Base-by-base conservation (phyloP, 805 yeast genomes). In the Saturnispora dispora region DNA sequence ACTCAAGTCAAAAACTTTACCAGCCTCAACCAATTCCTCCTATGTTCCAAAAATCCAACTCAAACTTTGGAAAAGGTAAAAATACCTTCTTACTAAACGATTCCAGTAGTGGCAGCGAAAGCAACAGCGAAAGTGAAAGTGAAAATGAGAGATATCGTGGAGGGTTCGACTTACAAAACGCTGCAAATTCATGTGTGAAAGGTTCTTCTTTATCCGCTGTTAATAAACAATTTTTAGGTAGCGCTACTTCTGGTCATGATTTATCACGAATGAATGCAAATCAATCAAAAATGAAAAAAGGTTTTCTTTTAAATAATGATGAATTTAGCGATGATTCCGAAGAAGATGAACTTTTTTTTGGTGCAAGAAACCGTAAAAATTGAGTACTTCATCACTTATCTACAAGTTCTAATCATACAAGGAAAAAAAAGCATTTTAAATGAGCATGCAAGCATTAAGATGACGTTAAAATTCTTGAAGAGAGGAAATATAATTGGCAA, bases 91-190 rank as follows among this genome's bases (percentile, higher is more conserved):
- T 47, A 4, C n/a, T 47, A 0, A 47, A 40, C 27, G 41, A 28
- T 23, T 18, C n/a, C 22, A 28, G 33, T 32, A 32, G 28, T 27
- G 47, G 30, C 15, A 36, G 50, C 27, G 55, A 52, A 11, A 49
- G 45, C 4, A 51, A 47, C n/a, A 48, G 51, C 57, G 55, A 75
- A 62, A 56, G 61, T 51, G 49, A 54, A 55, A 17, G 67, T 41
- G 54, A 46, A 28, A 53, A 40, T 23, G 53, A 49, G 27, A 54
- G 49, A 9, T 30, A 9, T 15, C 46, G 30, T 13, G 46, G 50
- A 30, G 51, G 51, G n/a, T 48, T 48, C 23, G 46, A 48, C 18
- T 23, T 48, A 36, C 30, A 13, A 42, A 27, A 13, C 25, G 51
- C 51, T 18, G 40, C 41, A 8, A 35, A 30, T 15, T 48, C 51